Percentiles rank a stretch among this genome's conserved stretches.
These are phyloP conservation scores for Colletotrichum abscissum DNA, from an alignment of 2,329 filamentous ascomycete species.

Conservation along the genomic window DNA sequence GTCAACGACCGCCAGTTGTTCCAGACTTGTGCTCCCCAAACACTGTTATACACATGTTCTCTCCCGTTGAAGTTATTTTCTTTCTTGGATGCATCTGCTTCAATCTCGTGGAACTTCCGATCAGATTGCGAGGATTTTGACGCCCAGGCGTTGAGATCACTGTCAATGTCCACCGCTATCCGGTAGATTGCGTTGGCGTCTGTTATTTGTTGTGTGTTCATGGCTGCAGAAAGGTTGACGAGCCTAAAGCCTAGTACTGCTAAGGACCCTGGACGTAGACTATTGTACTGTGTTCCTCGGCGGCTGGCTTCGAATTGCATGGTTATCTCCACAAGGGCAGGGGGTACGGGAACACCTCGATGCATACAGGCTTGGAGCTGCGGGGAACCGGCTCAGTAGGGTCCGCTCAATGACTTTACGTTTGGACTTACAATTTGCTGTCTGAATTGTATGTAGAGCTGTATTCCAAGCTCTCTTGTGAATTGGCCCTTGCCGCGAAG, in stretches of 20 bases:
- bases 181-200: slow-evolving; percentile 30
- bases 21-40: slow-evolving; percentile 38
- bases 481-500: slow-evolving; percentile 41
- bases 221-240: slow-evolving; percentile 37
- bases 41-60: slow-evolving; percentile 33
- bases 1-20: slow-evolving; percentile 39
- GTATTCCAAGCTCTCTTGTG: slow-evolving; percentile 36
- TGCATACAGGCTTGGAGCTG: slow-evolving; percentile 38
- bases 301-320: slow-evolving; percentile 12
- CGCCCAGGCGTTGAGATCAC: slow-evolving; percentile 8
- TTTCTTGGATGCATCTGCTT: background rate
- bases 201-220: slow-evolving; percentile 33
- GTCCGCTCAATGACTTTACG: background rate
- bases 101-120: background rate
- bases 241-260: slow-evolving; percentile 35
- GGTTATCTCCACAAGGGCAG: slow-evolving; percentile 12
- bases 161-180: background rate
- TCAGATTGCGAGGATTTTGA: background rate
- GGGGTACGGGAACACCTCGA: slow-evolving; percentile 33
- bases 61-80: slow-evolving; percentile 27
- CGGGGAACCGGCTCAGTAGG: background rate
- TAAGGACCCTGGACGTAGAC: slow-evolving; percentile 19
- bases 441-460: slow-evolving; percentile 40
- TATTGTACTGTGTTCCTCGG: background rate
- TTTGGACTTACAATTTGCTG: slow-evolving; percentile 40